A percentile compares a stretch with the other conserved stretches of the same genome.
Conservation (phyloP, 2,329 filamentous ascomycete species). For the Paracoccidioides brasiliensis region DNA sequence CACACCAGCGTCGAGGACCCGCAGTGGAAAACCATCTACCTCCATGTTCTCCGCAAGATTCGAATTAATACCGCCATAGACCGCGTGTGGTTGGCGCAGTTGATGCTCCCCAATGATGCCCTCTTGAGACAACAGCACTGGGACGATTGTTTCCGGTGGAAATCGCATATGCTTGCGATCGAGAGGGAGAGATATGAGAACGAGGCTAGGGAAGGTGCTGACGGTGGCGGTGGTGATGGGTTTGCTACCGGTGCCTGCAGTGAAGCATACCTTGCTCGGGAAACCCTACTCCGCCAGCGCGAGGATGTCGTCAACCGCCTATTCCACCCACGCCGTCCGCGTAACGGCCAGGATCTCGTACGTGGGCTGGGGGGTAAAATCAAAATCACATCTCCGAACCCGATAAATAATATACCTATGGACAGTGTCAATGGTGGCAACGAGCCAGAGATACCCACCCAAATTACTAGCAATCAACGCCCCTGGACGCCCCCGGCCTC, state of each 20-base stretch:
- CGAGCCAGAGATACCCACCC: not conserved
- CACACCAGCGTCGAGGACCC: not conserved
- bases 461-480: not conserved
- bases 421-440: not conserved
- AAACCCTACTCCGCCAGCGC: not conserved
- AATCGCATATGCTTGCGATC: constrained; percentile 3
- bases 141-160: constrained; percentile 7
- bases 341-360: not conserved
- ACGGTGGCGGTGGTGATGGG: not conserved
- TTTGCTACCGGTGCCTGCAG: no score
- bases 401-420: not conserved
- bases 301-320: not conserved
- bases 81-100: constrained; percentile 4
- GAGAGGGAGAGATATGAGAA: constrained; percentile 6
- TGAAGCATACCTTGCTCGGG: not conserved
- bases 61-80: not conserved
- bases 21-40: constrained; percentile 7
- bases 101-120: constrained; percentile 1
- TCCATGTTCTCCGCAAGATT: constrained; percentile 5
- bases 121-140: constrained; percentile 4
- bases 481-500: not conserved
- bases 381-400: not conserved
- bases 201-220: not conserved
- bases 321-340: not conserved
- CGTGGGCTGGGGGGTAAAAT: not conserved